These are phyloP conservation scores for Oldenlandia corymbosa DNA, from an alignment of 257 asterid genomes.

Conservation along the genomic window DNA sequence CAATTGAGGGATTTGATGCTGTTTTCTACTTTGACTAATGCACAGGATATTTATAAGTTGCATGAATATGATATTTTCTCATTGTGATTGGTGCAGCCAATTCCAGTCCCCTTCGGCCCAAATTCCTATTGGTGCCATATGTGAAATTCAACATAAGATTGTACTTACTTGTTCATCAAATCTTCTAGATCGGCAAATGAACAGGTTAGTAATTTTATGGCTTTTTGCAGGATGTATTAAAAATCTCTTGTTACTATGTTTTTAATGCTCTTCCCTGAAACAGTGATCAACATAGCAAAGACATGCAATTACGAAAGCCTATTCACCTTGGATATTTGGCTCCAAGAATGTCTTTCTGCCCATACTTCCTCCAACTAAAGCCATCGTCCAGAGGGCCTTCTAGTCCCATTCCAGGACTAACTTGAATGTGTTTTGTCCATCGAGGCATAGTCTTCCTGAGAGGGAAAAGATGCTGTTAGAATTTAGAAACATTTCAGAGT, in stretches of 20 bases:
- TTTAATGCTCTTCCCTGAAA: not conserved
- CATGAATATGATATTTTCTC: not conserved
- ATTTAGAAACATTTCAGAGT: not conserved
- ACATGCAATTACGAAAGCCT: not conserved
- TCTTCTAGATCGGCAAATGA: no score
- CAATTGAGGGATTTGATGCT: no score
- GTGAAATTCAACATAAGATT: no score
- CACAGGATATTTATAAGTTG: not conserved
- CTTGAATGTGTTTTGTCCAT: constrained; percentile 49
- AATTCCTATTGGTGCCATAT: no score
- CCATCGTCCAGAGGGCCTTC: constrained; percentile 75
- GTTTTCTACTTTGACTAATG: not conserved
- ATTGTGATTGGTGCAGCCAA: not conserved
- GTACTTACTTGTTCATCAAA: no score
- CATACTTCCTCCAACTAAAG: constrained; percentile 75
- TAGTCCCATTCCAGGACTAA: constrained; percentile 36
- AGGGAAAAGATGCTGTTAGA: not conserved
- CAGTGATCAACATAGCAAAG: not conserved
- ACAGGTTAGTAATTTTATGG: not conserved
- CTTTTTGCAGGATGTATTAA: no score
- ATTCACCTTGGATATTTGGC: constrained; percentile 77
- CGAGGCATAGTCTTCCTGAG: constrained; percentile 36
- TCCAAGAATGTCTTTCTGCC: constrained; percentile 86
- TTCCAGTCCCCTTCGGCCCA: not conserved
- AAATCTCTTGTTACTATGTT: no score